Conservation (phyloP, 2,329 filamentous ascomycete genomes). For the Colletotrichum caudatum region DNA sequence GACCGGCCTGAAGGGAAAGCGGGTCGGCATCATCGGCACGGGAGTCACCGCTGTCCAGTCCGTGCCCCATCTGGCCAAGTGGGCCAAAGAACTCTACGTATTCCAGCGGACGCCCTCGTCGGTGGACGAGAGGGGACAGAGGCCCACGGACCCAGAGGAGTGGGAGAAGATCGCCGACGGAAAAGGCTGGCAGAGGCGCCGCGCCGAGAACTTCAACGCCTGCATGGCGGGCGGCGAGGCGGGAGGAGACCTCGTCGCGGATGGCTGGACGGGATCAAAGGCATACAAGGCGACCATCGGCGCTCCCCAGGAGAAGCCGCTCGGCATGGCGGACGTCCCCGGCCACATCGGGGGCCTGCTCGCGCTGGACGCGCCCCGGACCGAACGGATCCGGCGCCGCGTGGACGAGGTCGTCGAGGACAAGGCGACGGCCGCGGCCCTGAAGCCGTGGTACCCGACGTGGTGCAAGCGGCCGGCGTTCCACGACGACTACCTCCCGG, state of each 20-base stretch:
- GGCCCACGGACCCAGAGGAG: constrained; percentile 55
- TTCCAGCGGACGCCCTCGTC: constrained; percentile 66
- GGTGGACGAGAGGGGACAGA: constrained; percentile 54
- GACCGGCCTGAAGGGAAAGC: constrained; percentile 59
- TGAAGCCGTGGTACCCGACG: constrained; percentile 70
- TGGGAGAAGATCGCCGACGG: constrained; percentile 54
- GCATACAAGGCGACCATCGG: constrained; percentile 55
- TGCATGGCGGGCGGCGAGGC: constrained; percentile 50
- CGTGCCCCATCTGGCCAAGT: constrained; percentile 59
- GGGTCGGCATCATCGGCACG: constrained; percentile 63
- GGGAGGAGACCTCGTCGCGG: constrained; percentile 58
- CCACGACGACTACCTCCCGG: constrained; percentile 68
- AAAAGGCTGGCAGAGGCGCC: constrained; percentile 63
- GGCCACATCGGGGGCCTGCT: constrained; percentile 54
- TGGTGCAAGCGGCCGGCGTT: constrained; percentile 75
- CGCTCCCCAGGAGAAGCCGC: constrained; percentile 40
- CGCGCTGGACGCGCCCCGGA: constrained; percentile 55
- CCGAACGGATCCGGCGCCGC: constrained; percentile 59
- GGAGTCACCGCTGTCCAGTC: constrained; percentile 62
- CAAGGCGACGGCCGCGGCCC: constrained; percentile 59
- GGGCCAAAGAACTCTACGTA: constrained; percentile 64
- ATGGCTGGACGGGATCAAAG: constrained; percentile 60
- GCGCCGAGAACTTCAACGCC: constrained; percentile 58
- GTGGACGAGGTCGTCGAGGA: constrained; percentile 66
- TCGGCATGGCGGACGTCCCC: constrained; percentile 43